Conservation (phyloP, 805 yeast species). For the Barnettozyma wickerhamii region DNA sequence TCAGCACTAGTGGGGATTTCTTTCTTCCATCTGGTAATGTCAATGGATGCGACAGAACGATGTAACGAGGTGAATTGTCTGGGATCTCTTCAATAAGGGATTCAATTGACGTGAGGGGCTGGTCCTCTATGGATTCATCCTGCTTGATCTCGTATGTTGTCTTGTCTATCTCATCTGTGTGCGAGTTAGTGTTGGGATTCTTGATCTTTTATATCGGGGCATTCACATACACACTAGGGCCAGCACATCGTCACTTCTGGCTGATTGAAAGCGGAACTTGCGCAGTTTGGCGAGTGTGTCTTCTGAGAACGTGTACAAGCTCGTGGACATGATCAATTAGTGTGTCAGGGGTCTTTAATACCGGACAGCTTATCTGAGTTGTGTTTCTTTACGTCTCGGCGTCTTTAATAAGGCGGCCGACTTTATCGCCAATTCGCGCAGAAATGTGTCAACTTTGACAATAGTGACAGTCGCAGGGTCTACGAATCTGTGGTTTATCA, state of each 20-base stretch:
- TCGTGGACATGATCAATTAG: constrained; percentile 32
- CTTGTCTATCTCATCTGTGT: constrained; percentile 52
- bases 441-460: constrained; percentile 1
- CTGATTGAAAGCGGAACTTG: constrained; percentile 71
- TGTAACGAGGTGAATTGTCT: constrained; percentile 72
- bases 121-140: constrained; percentile 38
- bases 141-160: constrained; percentile 45
- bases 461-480: background rate
- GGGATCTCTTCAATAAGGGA: constrained; percentile 76
- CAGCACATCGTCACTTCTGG: constrained; percentile 56
- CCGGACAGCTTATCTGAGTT: no score
- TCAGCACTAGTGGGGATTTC: constrained; percentile 66
- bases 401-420: no score
- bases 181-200: constrained; percentile 12
- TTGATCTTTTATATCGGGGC: no score
- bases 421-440: constrained; percentile 1
- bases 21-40: constrained; percentile 66
- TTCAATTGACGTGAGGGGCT: constrained; percentile 46
- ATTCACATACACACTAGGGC: constrained; percentile 59
- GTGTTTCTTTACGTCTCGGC: no score
- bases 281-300: constrained; percentile 57
- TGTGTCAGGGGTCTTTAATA: no score
- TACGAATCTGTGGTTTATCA: no score
- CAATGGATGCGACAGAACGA: constrained; percentile 74
- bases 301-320: constrained; percentile 58